A percentile compares a stretch with the other conserved stretches of the same genome.
Evolutionary conservation across 495 filamentous ascomycete genomes (phyloP).

Genomic region (Lepidopterella palustris): DNA sequence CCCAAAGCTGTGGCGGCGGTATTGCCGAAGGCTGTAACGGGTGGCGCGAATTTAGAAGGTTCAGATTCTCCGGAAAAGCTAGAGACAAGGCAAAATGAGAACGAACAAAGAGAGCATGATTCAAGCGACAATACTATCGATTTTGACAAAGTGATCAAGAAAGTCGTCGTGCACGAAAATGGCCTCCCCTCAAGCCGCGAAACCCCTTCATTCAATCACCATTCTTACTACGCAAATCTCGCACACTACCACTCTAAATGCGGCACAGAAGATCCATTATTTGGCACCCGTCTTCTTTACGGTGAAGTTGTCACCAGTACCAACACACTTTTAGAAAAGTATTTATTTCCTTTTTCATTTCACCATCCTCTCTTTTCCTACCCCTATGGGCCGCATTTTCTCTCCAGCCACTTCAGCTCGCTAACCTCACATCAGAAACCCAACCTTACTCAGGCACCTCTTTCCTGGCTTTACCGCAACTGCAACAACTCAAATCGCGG

Average conservation of each 20-base stretch:
- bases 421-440: slow-evolving; percentile 55
- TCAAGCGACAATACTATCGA: slow-evolving; percentile 62
- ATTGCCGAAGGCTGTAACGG: slow-evolving; percentile 1
- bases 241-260: slow-evolving; percentile 55
- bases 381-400: not conserved
- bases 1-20: slow-evolving; percentile 42
- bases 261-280: slow-evolving; percentile 50
- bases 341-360: slow-evolving; percentile 5
- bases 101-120: not conserved
- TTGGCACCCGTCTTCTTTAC: slow-evolving; percentile 76
- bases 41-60: not conserved
- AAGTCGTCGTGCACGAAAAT: slow-evolving; percentile 60
- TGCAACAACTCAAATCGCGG: slow-evolving; percentile 86
- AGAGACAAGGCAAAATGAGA: not conserved
- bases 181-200: slow-evolving; percentile 64
- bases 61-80: not conserved
- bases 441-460: slow-evolving; percentile 63
- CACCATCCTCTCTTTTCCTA: not conserved
- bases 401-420: not conserved
- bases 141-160: slow-evolving; percentile 68
- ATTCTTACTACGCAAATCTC: slow-evolving; percentile 69
- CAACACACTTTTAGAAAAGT: slow-evolving; percentile 92
- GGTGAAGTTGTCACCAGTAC: slow-evolving; percentile 92
- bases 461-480: slow-evolving; percentile 81
- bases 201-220: slow-evolving; percentile 85